These are phyloP conservation scores for Buddleja alternifolia DNA, from an alignment of 257 asterid genomes.

Conservation along the genomic window DNA sequence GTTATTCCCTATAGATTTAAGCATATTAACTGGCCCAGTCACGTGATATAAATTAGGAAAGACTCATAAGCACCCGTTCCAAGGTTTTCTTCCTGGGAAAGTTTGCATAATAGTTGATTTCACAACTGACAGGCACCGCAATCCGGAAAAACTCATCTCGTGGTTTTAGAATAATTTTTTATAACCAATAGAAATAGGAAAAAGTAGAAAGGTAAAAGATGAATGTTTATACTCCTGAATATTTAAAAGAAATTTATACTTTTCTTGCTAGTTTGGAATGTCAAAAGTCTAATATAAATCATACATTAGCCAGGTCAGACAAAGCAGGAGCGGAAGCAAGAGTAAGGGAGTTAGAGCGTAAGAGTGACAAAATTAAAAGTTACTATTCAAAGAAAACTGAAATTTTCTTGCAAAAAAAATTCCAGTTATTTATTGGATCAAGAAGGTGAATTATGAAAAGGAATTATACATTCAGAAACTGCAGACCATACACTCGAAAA, in stretches of 20 bases:
- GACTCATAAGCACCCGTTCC: background rate
- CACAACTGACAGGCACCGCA: background rate
- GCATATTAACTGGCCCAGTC: background rate
- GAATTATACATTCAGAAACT: conserved; percentile 14
- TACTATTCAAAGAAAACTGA: background rate
- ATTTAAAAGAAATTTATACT: too few relatives aligned
- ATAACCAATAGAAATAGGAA: background rate
- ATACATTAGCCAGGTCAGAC: background rate
- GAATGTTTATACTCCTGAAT: background rate
- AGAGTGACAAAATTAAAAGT: background rate
- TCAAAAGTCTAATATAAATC: background rate
- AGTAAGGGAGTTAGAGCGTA: background rate
- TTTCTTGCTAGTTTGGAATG: too few relatives aligned
- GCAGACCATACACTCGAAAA: conserved; percentile 5
- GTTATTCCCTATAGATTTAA: background rate
- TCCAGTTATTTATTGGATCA: background rate
- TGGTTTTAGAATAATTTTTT: background rate
- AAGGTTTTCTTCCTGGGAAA: background rate
- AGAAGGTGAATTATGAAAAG: background rate
- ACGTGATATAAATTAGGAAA: background rate
- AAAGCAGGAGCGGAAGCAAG: background rate
- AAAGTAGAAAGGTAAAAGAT: background rate
- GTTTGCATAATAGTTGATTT: too few relatives aligned
- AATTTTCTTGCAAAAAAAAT: background rate
- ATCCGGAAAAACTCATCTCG: background rate